Conservation (phyloP, 2,329 filamentous ascomycete species). For the Boeremia exigua region DNA sequence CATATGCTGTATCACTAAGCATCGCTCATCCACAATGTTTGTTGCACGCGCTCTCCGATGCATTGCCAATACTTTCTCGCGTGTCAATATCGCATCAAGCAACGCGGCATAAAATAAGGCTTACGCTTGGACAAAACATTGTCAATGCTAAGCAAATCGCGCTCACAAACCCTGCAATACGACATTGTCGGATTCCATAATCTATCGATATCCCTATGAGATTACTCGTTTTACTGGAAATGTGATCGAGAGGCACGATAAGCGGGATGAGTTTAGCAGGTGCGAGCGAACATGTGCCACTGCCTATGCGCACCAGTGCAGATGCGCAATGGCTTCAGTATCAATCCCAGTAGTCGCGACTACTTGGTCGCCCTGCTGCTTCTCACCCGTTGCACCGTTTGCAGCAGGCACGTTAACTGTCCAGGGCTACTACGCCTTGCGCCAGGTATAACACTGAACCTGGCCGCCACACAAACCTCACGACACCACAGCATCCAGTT, state of each 20-base stretch:
- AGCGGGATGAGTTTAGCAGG: background rate
- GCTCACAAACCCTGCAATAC: background rate
- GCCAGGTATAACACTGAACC: background rate
- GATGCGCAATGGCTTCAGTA: background rate
- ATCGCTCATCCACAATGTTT: slow-evolving; percentile 8
- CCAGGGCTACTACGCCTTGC: background rate
- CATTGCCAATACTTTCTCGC: background rate
- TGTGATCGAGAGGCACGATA: background rate
- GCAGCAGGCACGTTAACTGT: background rate
- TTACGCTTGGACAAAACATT: background rate
- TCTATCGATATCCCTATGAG: background rate
- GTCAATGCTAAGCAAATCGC: background rate
- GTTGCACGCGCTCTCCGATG: background rate
- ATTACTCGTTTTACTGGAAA: too few species aligned
- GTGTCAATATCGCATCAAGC: background rate
- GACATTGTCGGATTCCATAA: background rate
- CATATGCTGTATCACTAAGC: slow-evolving; percentile 8
- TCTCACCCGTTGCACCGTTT: background rate
- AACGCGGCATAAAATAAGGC: background rate
- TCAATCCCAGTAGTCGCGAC: background rate
- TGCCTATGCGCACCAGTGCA: background rate
- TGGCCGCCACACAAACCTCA: background rate
- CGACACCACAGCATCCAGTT: background rate
- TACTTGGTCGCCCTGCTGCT: background rate
- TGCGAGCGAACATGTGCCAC: background rate